A percentile compares a stretch with the other conserved stretches of the same genome.
Conservation (phyloP, 176 grass and related monocot species). For the Rhynchospora pubera region DNA sequence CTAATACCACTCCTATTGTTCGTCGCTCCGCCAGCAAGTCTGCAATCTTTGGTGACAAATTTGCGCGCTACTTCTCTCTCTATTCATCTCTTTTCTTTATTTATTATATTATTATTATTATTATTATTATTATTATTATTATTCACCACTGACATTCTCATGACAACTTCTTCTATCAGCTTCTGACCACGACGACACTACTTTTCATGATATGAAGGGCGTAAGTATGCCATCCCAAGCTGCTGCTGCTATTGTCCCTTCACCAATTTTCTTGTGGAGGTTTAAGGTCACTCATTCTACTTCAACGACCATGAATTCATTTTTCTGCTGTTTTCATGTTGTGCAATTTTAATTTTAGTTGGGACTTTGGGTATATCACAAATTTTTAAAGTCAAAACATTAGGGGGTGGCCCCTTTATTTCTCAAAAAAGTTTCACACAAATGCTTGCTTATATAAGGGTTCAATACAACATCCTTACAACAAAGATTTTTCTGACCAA, state of each 20-base stretch:
- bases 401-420: not conserved
- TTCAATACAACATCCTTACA: not conserved
- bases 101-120: not conserved
- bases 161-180: not conserved
- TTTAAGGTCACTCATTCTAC: constrained; percentile 30
- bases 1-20: constrained; percentile 27
- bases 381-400: not conserved
- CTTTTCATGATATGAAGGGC: constrained; percentile 35
- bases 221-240: constrained; percentile 11
- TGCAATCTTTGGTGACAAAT: not conserved
- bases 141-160: not conserved
- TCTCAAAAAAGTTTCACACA: not conserved
- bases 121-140: too few relatives aligned
- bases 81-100: not conserved
- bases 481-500: not conserved
- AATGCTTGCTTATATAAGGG: not conserved
- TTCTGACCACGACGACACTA: constrained; percentile 23
- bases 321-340: not conserved
- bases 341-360: not conserved
- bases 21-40: constrained; percentile 32
- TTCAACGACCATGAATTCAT: not conserved
- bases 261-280: constrained; percentile 44
- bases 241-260: constrained; percentile 30
- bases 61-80: not conserved
- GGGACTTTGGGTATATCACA: not conserved